Base-by-base conservation (phyloP, 768 basidiomycete genomes). In the Russula lepida region DNA sequence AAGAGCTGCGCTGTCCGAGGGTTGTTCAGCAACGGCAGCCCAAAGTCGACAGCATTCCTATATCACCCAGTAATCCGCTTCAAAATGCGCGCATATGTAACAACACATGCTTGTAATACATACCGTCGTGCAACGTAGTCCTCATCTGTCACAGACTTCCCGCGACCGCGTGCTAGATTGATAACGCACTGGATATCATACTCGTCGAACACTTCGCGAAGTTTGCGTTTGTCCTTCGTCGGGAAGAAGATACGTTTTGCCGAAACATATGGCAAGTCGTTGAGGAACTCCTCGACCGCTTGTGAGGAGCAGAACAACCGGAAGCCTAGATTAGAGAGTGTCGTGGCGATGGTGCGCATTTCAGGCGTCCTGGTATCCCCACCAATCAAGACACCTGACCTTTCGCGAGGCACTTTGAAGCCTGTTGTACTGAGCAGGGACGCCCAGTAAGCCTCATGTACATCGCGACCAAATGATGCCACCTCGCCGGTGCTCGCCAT, bases 401-500 rank as follows among this genome's bases (percentile, higher is more conserved):
- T 83, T 23, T 84, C 81, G 56, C 79, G 81, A 23, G 97, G 97
- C 54, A 92, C 78, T 74, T 90, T 95, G 82, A 98, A 97, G 17
- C 95, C 95, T 30, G 93, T 99, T 8, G 91, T 94, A 64, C 91
- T 93, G 52, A 93, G 84, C n/a, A 97, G 78, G 2, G 95, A 87
- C 2, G 90, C 85, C 93, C 93, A 94, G 74, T 94, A 95, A 15
- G 95, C 97, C 74, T 99, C 97, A 65, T 95, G 85, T 49, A 98
- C 79, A 70, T 95, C 90, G 68, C 84, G 82, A 35, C 95, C 97
- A 72, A 98, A 99, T 66, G 90, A 86, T 13, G 97, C 97, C 30
- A 99, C 93, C 73, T 99, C 95, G 37, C 95, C 95, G 7, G 95
- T 98, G 69, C 91, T 94, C 3, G 95, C 94, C 95, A 98, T 98